Evolutionary conservation across 768 basidiomycete genomes (phyloP).

Genomic region (Pisolithus microcarpus): DNA sequence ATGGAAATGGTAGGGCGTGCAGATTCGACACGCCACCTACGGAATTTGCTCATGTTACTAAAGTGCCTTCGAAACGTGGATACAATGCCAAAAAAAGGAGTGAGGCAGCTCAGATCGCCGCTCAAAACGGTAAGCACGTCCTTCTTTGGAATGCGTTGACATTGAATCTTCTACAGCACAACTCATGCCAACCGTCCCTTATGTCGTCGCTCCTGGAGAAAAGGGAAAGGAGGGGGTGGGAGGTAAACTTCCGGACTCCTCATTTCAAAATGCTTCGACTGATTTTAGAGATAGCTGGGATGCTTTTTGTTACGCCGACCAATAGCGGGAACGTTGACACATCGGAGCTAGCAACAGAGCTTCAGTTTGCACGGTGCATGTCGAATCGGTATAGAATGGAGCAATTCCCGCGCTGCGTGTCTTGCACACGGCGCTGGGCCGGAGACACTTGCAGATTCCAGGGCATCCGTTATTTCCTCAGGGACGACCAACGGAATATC

Average conservation of each 20-base stretch:
- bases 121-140: constrained; percentile 48
- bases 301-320: constrained; percentile 28
- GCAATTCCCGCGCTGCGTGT: constrained; percentile 72
- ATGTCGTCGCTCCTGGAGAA: constrained; percentile 28
- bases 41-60: constrained; percentile 10
- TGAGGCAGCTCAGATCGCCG: constrained; percentile 59
- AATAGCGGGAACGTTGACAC: constrained; percentile 23
- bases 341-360: constrained; percentile 47
- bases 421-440: constrained; percentile 81
- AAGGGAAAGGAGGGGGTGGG: constrained; percentile 42
- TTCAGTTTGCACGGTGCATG: constrained; percentile 80
- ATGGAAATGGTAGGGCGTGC: constrained; percentile 25
- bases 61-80: constrained; percentile 51
- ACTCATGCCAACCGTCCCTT: constrained; percentile 40
- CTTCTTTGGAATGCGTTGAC: constrained; percentile 7
- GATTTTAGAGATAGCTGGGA: constrained; percentile 10
- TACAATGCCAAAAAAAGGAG: constrained; percentile 67
- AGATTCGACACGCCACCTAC: constrained; percentile 1
- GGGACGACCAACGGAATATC: constrained; percentile 50
- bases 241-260: constrained; percentile 21
- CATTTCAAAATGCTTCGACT: not conserved
- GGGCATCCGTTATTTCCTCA: constrained; percentile 72
- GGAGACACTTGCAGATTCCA: constrained; percentile 86
- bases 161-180: constrained; percentile 31
- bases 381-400: constrained; percentile 69